Percentiles rank a stretch among this genome's conserved stretches.
Evolutionary conservation across 1,139 yeast species (phyloP).

Genomic region (Eremothecium cymbalariae): DNA sequence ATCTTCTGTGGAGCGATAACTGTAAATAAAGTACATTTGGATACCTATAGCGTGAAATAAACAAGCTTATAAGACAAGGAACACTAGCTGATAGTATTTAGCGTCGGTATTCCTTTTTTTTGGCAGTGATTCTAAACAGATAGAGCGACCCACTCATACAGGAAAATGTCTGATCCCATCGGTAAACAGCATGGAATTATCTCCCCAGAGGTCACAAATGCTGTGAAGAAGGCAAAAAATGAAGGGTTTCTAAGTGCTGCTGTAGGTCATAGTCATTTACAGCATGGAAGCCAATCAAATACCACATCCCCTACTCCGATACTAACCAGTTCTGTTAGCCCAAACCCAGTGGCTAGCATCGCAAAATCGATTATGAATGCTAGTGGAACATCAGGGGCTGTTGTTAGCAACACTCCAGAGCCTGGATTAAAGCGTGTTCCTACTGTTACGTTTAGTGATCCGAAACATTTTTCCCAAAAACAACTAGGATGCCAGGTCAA

Average conservation of each 20-base stretch:
- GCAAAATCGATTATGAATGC: constrained; percentile 32
- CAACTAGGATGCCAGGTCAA: constrained; percentile 9
- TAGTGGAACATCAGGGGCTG: constrained; percentile 32
- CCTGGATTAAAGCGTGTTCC: constrained; percentile 31
- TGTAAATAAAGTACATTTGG: no score
- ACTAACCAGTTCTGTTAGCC: constrained; percentile 1
- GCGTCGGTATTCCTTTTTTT: no score
- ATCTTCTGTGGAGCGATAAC: no score
- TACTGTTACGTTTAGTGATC: constrained; percentile 32
- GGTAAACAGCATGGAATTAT: constrained; percentile 12
- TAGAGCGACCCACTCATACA: no score
- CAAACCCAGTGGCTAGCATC: constrained; percentile 17
- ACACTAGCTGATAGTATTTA: no score
- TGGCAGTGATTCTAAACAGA: no score
- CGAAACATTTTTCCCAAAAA: constrained; percentile 17
- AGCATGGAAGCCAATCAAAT: background rate
- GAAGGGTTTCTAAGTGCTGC: constrained; percentile 15
- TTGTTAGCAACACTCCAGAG: constrained; percentile 31
- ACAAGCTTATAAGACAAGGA: no score
- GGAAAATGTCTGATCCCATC: constrained; percentile 2
- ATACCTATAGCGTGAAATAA: no score
- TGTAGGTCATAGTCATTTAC: background rate
- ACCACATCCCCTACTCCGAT: constrained; percentile 14
- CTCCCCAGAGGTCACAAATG: constrained; percentile 17
- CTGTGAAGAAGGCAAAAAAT: constrained; percentile 16